Conservation (phyloP, 768 basidiomycete species). For the Agrocybe chaxingu region DNA sequence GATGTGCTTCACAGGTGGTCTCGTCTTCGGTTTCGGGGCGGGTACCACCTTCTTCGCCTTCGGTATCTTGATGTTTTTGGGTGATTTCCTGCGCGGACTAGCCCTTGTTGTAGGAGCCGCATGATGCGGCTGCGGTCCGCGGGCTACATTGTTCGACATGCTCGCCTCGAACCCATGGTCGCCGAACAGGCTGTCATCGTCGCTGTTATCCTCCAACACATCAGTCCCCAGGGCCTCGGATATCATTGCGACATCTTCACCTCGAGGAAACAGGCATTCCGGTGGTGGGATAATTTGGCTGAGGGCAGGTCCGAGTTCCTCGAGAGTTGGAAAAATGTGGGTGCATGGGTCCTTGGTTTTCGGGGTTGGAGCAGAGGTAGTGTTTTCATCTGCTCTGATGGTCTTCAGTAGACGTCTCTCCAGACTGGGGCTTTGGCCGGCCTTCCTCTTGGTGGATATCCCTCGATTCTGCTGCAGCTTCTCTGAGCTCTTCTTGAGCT, state of each 20-base stretch:
- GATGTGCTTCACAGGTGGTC: background rate
- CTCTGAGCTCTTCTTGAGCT: no score
- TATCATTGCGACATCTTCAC: background rate
- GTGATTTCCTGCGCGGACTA: no score
- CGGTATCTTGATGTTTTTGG: no score
- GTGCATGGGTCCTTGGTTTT: no score
- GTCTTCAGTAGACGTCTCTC: background rate
- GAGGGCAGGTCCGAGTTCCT: background rate
- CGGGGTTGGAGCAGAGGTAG: background rate
- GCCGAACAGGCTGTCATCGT: conserved; percentile 10
- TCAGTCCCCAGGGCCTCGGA: background rate
- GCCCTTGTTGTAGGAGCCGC: no score
- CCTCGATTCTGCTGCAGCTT: no score
- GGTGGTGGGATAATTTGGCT: background rate
- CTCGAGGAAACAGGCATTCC: background rate
- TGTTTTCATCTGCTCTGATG: background rate
- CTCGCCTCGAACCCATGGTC: background rate
- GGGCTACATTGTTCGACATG: background rate
- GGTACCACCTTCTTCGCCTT: background rate
- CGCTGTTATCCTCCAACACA: background rate
- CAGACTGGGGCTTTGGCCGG: background rate
- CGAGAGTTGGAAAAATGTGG: background rate
- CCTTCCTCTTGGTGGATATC: no score
- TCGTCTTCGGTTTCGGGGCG: background rate
- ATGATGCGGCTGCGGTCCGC: background rate